Conservation (phyloP, 1,139 yeast genomes). For the Barnettozyma hawaiiensis region DNA sequence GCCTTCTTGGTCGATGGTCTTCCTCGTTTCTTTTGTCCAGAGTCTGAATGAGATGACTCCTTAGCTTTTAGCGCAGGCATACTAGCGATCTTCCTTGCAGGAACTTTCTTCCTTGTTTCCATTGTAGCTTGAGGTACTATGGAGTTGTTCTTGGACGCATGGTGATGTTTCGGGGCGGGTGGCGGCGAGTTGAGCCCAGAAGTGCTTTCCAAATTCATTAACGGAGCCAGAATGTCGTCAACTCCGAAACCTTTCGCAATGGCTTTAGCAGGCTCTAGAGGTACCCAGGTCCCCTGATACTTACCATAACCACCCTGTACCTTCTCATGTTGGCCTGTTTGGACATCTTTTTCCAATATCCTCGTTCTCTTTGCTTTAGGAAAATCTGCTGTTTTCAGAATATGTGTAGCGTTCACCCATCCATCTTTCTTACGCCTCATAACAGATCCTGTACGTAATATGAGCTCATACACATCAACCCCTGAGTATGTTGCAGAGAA, state of each 20-base stretch:
- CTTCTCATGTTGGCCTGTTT: constrained; percentile 80
- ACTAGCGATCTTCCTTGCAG: constrained; percentile 23
- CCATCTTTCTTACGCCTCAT: constrained; percentile 90
- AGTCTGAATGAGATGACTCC: constrained; percentile 20
- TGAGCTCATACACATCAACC: constrained; percentile 85
- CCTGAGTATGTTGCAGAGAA: constrained; percentile 80
- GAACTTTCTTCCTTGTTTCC: constrained; percentile 9
- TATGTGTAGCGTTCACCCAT: constrained; percentile 98
- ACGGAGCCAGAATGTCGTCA: constrained; percentile 54
- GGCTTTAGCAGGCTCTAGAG: constrained; percentile 52
- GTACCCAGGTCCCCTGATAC: constrained; percentile 98
- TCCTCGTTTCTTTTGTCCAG: constrained; percentile 35
- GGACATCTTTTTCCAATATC: constrained; percentile 87
- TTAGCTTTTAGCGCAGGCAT: constrained; percentile 24
- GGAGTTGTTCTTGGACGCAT: constrained; percentile 40
- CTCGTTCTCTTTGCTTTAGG: constrained; percentile 93
- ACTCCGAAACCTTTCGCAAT: constrained; percentile 72
- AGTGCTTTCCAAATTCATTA: constrained; percentile 56
- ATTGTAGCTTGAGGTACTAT: constrained; percentile 11
- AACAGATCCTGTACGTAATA: constrained; percentile 76
- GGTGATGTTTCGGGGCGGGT: constrained; percentile 80
- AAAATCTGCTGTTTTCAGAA: constrained; percentile 87
- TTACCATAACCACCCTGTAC: constrained; percentile 97
- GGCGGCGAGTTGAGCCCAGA: constrained; percentile 69
- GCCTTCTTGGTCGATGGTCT: constrained; percentile 37